Evolutionary conservation across 2,329 filamentous ascomycete genomes (phyloP).

Genomic region (Colletotrichum acutatum): DNA sequence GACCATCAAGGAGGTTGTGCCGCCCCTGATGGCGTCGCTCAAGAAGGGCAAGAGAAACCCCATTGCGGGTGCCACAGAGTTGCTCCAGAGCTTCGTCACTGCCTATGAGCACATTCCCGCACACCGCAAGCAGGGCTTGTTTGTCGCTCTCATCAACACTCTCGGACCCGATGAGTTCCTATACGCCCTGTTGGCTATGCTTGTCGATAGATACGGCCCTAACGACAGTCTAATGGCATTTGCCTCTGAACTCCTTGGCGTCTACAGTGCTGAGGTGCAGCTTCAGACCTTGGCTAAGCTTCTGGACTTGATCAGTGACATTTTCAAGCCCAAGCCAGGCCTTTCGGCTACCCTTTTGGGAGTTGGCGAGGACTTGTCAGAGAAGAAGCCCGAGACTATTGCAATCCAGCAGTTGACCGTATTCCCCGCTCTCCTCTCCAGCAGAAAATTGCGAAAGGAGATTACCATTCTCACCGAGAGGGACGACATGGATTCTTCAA

Average conservation of each 20-base stretch:
- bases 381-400: slow-evolving; percentile 51
- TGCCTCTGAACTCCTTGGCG: slow-evolving; percentile 76
- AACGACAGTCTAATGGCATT: slow-evolving; percentile 81
- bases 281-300: slow-evolving; percentile 82
- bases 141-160: slow-evolving; percentile 85
- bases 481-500: slow-evolving; percentile 74
- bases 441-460: slow-evolving; percentile 66
- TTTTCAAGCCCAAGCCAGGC: slow-evolving; percentile 78
- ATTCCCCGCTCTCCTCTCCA: slow-evolving; percentile 68
- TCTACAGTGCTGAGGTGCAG: slow-evolving; percentile 80
- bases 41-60: slow-evolving; percentile 82
- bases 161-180: slow-evolving; percentile 88
- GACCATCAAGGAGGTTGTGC: slow-evolving; percentile 94
- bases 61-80: slow-evolving; percentile 84
- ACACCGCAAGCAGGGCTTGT: slow-evolving; percentile 84
- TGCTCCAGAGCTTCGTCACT: slow-evolving; percentile 94
- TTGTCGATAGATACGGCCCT: slow-evolving; percentile 89
- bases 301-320: slow-evolving; percentile 78
- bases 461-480: slow-evolving; percentile 66
- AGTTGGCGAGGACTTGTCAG: slow-evolving; percentile 54
- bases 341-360: slow-evolving; percentile 80
- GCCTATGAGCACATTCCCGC: slow-evolving; percentile 96
- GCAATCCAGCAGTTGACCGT: slow-evolving; percentile 66
- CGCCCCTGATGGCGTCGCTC: slow-evolving; percentile 87
- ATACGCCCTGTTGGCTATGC: slow-evolving; percentile 87